Evolutionary conservation across 805 yeast species (phyloP), one percentile per base, ranked within the genome.

Genomic region (Lachancea waltii): DNA sequence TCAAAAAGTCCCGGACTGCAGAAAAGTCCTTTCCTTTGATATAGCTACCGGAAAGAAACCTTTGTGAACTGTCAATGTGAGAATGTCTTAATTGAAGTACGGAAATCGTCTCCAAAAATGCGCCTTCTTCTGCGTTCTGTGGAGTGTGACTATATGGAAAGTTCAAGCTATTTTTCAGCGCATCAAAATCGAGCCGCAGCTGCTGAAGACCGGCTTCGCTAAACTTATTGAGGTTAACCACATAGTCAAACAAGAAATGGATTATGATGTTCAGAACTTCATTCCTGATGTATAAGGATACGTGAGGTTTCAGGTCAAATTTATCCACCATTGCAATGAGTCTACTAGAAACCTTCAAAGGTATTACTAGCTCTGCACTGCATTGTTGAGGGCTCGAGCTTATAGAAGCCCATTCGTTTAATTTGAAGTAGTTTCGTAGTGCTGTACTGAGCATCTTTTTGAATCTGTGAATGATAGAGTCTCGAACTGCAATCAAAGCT

Each of bases 141-240:
- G 56, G 50, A 42, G 44, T 22, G 36, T 33, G 18, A 34, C 34
- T 35, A 13, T 21, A n/a, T 7, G 44, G 36, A 5, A 63, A 36
- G 13, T 45, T 41, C 11, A 64, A 42, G 10, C 49, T 41, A 17
- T 50, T 54, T 45, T 55, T 59, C 10, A 63, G 33, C 1, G 62
- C 47, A 2, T 44, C 28, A 31, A 57, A 58, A 47, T 67, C 70
- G 2, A 51, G 23, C 8, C 47, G 33, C 6, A 65, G 40, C 40
- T 67, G 70, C 3, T 45, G 44, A 9, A 64, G 40, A 1, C 70
- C 70, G 2, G 40, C 11, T 7, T 44, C 30, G 29, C 56, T 61
- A 42, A 67, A 66, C 35, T 59, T 62, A 37, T 65, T 66, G 17
- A 58, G 41, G 40, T 65, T 65, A 21, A 66, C 48, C 22, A 65